Conservation (phyloP, 169 alveolate genomes). For the Cryptosporidium tyzzeri region DNA sequence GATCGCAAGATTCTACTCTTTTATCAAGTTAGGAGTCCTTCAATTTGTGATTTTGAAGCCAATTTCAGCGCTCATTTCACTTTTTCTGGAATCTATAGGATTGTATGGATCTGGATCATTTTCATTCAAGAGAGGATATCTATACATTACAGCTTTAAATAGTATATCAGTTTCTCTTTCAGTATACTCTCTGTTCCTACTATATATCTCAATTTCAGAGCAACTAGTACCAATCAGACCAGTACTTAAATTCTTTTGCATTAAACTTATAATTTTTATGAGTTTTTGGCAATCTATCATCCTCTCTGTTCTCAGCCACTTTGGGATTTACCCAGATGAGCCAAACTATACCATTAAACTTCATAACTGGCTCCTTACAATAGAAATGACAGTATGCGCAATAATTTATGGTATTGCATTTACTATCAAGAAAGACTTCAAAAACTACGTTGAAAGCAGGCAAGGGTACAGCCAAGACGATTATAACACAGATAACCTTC, state of each 20-base stretch:
- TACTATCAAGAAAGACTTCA: constrained; percentile 5
- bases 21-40: constrained; percentile 59
- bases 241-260: constrained; percentile 55
- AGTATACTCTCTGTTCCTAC: constrained; percentile 39
- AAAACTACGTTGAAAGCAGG: background rate
- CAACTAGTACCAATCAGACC: constrained; percentile 50
- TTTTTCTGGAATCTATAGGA: constrained; percentile 54
- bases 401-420: constrained; percentile 66
- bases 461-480: background rate
- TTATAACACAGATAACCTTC: background rate
- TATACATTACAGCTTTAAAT: constrained; percentile 22
- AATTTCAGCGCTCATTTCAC: constrained; percentile 23
- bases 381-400: constrained; percentile 60
- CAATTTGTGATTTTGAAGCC: constrained; percentile 69
- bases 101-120: constrained; percentile 37
- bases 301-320: constrained; percentile 19
- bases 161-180: constrained; percentile 54
- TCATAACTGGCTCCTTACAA: constrained; percentile 70
- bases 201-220: constrained; percentile 47
- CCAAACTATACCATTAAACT: constrained; percentile 28
- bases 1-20: constrained; percentile 51
- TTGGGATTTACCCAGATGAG: constrained; percentile 30
- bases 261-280: constrained; percentile 48
- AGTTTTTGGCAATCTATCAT: constrained; percentile 71
- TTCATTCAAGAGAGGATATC: constrained; percentile 46